Conservation (phyloP, 192 early-diverging fungal species). For the Funneliformis mosseae region DNA sequence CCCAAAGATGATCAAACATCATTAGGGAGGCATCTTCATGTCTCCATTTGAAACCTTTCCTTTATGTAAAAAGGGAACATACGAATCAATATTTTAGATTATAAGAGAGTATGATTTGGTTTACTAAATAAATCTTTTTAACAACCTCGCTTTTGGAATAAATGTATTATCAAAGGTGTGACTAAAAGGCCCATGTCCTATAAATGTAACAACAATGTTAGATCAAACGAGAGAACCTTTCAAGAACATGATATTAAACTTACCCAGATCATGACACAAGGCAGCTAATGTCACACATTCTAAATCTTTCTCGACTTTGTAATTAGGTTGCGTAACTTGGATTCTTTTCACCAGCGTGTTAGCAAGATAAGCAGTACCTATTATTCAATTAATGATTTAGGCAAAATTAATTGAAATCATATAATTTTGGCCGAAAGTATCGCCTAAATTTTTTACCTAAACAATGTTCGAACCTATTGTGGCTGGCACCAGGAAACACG, state of each 20-base stretch:
- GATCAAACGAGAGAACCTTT: background rate
- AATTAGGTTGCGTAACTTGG: conserved; percentile 71
- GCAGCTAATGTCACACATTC: conserved; percentile 89
- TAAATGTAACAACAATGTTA: background rate
- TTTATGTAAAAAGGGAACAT: background rate
- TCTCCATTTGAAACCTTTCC: conserved; percentile 60
- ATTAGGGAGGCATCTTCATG: conserved; percentile 82
- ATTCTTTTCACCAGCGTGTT: conserved; percentile 72
- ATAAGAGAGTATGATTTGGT: background rate
- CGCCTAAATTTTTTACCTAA: conserved; percentile 45
- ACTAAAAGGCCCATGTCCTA: conserved; percentile 94
- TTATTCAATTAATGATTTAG: conserved; percentile 19
- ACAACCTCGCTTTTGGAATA: conserved; percentile 63
- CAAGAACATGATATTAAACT: background rate
- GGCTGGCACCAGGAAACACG: conserved; percentile 92
- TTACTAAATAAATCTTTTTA: background rate
- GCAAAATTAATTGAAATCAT: background rate
- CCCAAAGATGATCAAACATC: conserved; percentile 83
- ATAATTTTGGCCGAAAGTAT: background rate
- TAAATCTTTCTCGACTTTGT: conserved; percentile 79
- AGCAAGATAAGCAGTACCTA: conserved; percentile 84
- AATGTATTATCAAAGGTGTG: conserved; percentile 94
- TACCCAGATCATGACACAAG: conserved; percentile 89
- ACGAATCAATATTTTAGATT: background rate
- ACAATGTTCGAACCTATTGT: conserved; percentile 96